Percentiles rank a stretch among this genome's conserved stretches.
phyloP scores from a whole-genome alignment of 352 stramenopile species.

The Pythium angustatum region DNA sequence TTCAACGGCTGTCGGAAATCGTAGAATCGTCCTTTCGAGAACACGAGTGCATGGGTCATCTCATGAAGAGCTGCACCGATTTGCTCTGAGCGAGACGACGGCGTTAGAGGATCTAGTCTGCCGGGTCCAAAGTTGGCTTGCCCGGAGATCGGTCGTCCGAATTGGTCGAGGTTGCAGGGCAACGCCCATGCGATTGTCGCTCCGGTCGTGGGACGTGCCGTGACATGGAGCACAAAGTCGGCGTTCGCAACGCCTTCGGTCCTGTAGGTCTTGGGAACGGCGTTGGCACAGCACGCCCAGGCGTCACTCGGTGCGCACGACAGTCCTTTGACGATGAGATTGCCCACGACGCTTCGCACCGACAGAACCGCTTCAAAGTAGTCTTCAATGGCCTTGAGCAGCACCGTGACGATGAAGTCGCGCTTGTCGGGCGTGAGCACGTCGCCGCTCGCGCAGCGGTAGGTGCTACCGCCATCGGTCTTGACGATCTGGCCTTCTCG shows the following conservation, averaged over 20 bases:
- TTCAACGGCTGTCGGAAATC: slow-evolving; percentile 70
- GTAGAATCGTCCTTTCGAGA: slow-evolving; percentile 59
- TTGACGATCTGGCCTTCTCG: slow-evolving; percentile 48
- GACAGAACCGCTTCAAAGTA: slow-evolving; percentile 66
- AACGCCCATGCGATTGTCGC: slow-evolving; percentile 77
- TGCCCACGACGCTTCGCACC: slow-evolving; percentile 66
- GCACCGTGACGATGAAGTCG: slow-evolving; percentile 65
- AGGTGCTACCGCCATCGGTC: slow-evolving; percentile 47
- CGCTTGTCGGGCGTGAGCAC: slow-evolving; percentile 66
- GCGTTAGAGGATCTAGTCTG: slow-evolving; percentile 44
- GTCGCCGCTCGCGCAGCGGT: slow-evolving; percentile 53
- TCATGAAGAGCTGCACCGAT: slow-evolving; percentile 78
- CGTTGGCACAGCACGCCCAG: slow-evolving; percentile 66
- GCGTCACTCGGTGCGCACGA: slow-evolving; percentile 38
- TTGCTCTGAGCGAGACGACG: slow-evolving; percentile 53
- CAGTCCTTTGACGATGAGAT: slow-evolving; percentile 62
- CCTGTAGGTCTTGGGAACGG: slow-evolving; percentile 52
- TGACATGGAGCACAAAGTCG: slow-evolving; percentile 82
- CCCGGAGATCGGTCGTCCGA: slow-evolving; percentile 70
- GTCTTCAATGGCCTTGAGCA: slow-evolving; percentile 63
- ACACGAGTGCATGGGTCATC: slow-evolving; percentile 82
- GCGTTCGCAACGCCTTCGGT: slow-evolving; percentile 57
- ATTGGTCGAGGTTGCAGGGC: slow-evolving; percentile 81
- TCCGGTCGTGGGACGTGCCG: slow-evolving; percentile 63
- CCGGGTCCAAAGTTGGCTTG: slow-evolving; percentile 82